Base-by-base conservation (phyloP, 257 asterid genomes). In the Solanum pinnatisectum region DNA sequence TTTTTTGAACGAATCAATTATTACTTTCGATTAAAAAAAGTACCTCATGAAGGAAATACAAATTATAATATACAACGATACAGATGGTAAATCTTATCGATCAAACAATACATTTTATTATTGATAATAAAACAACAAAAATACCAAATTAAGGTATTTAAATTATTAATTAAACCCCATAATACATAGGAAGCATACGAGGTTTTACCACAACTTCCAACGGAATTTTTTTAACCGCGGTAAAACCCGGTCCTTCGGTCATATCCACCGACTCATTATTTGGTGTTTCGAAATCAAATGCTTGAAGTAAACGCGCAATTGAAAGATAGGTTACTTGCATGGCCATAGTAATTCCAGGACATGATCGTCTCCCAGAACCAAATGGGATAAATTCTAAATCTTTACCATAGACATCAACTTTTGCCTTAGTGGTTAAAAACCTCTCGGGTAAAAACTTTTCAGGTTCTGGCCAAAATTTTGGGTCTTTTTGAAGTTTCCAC, bases 321-420 rank as follows among this genome's bases (percentile, higher is more conserved):
- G 86, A 60, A 60, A 87, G 37, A 63, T 78, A 39, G 4, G 86
- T 87, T 12, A 63, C 77, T 56, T 63, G 86, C 56, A 23, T 77
- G 4, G 81, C 77, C 84, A 78, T 77, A 3, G 36, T n/a, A 40
- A 73, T 73, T 2, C 91, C 93, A 0, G 96, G 95, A 46, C 96
- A 93, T 10, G 87, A 73, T 84, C 95, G 91, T 63, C 95, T 87
- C 0, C 97, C 95, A 1, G 90, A 91, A 4, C 97, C 93, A 84
- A 94, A 94, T 2, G 97, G 95, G 6, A 94, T 79, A 83, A 92
- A 84, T 52, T 92, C 94, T 83, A 89, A 92, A 23, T 93, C 89
- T 0, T 84, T 67, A 2, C 94, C 94, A 1, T 46, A 89, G 2
- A 88, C 90, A 63, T 90, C 92, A 6, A 90, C 67, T 37, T 91